A percentile compares a stretch with the other conserved stretches of the same genome.
Conservation (phyloP, 2,329 filamentous ascomycete genomes). For the Colletotrichum tanaceti region DNA sequence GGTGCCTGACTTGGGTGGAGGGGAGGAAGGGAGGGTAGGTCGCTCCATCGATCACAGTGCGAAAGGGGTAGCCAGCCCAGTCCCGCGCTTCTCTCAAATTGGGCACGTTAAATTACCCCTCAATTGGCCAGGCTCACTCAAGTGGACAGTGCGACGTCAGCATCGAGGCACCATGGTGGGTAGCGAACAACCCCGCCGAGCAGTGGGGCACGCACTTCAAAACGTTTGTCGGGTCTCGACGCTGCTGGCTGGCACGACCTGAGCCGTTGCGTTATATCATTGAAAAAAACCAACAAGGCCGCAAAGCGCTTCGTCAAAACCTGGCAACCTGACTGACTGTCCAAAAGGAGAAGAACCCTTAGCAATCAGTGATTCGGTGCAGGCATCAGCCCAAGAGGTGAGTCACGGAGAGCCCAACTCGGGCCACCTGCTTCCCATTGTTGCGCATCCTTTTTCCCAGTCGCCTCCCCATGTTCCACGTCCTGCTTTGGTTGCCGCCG, state of each 20-base stretch:
- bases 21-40: background rate
- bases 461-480: background rate
- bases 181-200: constrained; percentile 17
- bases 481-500: background rate
- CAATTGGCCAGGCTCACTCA: constrained; percentile 9
- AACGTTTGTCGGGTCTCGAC: constrained; percentile 26
- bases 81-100: constrained; percentile 1
- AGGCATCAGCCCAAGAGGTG: constrained; percentile 11
- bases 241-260: constrained; percentile 12
- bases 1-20: constrained; percentile 25
- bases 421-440: background rate
- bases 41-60: background rate
- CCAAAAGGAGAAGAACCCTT: background rate
- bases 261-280: constrained; percentile 8
- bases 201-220: constrained; percentile 23
- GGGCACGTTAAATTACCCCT: constrained; percentile 22
- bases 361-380: background rate
- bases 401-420: constrained; percentile 25
- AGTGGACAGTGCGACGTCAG: constrained; percentile 27
- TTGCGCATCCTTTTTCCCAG: background rate
- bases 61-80: background rate
- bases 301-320: constrained; percentile 2
- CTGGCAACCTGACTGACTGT: too few relatives aligned
- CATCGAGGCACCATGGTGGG: background rate
- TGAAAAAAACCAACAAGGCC: constrained; percentile 9